Conservation (phyloP, 2,329 filamentous ascomycete species). For the Capronia epimyces region DNA sequence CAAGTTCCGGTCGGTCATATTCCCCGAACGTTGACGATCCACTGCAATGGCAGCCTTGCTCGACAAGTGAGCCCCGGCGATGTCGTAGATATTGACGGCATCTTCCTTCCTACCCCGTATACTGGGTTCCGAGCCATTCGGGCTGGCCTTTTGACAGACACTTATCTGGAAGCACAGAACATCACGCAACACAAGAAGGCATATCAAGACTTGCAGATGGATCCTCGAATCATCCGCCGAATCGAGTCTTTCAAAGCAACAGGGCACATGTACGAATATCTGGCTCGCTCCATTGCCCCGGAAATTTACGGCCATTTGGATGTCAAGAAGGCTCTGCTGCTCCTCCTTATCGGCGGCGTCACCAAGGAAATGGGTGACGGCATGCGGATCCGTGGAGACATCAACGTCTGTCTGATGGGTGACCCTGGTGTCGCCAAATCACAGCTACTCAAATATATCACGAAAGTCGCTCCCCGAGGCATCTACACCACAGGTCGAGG, state of each 20-base stretch:
- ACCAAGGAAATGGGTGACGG: conserved; percentile 96
- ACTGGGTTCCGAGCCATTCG: conserved; percentile 98
- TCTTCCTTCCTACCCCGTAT: conserved; percentile 95
- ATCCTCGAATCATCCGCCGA: conserved; percentile 69
- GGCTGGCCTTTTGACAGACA: conserved; percentile 92
- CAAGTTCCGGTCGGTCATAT: conserved; percentile 98
- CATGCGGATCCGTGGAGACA: conserved; percentile 97
- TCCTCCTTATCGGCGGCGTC: conserved; percentile 91
- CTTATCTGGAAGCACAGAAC: conserved; percentile 90
- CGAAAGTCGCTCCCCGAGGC: conserved; percentile 91
- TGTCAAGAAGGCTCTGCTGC: conserved; percentile 94
- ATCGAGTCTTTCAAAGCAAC: conserved; percentile 81
- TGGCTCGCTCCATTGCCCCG: conserved; percentile 91
- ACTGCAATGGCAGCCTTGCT: conserved; percentile 82
- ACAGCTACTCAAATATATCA: conserved; percentile 95
- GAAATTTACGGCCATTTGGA: conserved; percentile 96
- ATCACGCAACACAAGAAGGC: conserved; percentile 96
- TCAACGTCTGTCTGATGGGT: conserved; percentile 98
- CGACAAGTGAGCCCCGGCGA: conserved; percentile 89
- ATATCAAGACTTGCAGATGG: conserved; percentile 85
- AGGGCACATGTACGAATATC: conserved; percentile 90
- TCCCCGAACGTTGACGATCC: conserved; percentile 79
- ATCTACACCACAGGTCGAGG: conserved; percentile 79
- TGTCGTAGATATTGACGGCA: conserved; percentile 85
- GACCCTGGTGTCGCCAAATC: conserved; percentile 99